Conservation (phyloP, 768 basidiomycete species). For the Sporobolomyces roseus region DNA sequence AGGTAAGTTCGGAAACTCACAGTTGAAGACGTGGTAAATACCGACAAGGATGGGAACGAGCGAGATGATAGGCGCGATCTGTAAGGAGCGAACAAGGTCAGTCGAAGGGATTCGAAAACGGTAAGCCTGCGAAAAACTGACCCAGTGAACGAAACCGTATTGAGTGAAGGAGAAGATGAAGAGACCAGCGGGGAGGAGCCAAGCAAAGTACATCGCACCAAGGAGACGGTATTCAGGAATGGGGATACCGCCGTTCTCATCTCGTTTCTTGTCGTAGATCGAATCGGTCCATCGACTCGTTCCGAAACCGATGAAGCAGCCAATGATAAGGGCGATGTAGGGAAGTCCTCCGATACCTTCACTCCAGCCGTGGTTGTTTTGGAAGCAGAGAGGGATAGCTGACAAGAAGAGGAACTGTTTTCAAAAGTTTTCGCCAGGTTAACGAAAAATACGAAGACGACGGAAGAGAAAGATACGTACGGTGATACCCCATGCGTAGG, state of each 20-base stretch:
- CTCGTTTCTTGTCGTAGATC: slow-evolving; percentile 39
- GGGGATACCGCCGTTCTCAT: slow-evolving; percentile 36
- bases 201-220: slow-evolving; percentile 36
- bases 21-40: slow-evolving; percentile 38
- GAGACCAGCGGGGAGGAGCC: slow-evolving; percentile 19
- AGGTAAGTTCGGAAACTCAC: too few relatives aligned
- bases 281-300: slow-evolving; percentile 35
- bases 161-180: slow-evolving; percentile 42
- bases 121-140: not conserved
- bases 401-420: slow-evolving; percentile 41
- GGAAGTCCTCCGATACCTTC: slow-evolving; percentile 40
- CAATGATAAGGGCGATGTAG: slow-evolving; percentile 40
- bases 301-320: slow-evolving; percentile 42
- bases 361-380: slow-evolving; percentile 39
- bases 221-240: slow-evolving; percentile 43
- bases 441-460: too few relatives aligned
- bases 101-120: not conserved
- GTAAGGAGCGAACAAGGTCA: not conserved
- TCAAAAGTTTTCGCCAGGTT: not conserved
- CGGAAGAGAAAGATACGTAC: too few relatives aligned
- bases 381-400: slow-evolving; percentile 42
- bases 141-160: slow-evolving; percentile 33
- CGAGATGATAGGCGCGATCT: slow-evolving; percentile 32
- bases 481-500: slow-evolving; percentile 41
- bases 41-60: slow-evolving; percentile 41